Evolutionary conservation across 495 filamentous ascomycete genomes (phyloP).

Genomic region (Cryomyces minteri): DNA sequence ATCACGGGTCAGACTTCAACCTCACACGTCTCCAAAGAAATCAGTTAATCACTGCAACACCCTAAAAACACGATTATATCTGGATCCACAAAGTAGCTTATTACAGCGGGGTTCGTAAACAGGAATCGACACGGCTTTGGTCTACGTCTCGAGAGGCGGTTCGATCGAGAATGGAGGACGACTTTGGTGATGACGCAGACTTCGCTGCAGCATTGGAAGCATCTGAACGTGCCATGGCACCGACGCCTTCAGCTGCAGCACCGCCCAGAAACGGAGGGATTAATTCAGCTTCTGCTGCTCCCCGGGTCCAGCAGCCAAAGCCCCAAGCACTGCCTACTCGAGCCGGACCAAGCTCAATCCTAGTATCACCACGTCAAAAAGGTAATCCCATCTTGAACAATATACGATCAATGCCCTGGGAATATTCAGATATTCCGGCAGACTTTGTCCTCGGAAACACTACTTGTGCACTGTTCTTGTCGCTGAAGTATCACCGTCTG

Average conservation of each 20-base stretch:
- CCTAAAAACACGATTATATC: too few species aligned
- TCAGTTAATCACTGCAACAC: too few species aligned
- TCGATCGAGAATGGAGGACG: slow-evolving; percentile 2
- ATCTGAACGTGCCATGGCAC: slow-evolving; percentile 19
- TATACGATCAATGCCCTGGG: slow-evolving; percentile 76
- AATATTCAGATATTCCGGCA: slow-evolving; percentile 85
- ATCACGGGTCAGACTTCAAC: too few species aligned
- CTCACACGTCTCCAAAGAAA: too few species aligned
- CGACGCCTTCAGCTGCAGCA: slow-evolving; percentile 6
- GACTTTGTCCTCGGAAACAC: slow-evolving; percentile 82
- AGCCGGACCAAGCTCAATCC: slow-evolving; percentile 54
- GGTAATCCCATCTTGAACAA: slow-evolving; percentile 84
- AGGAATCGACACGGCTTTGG: too few species aligned
- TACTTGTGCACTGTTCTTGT: slow-evolving; percentile 83
- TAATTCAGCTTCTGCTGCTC: slow-evolving; percentile 1
- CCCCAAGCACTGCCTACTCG: slow-evolving; percentile 60
- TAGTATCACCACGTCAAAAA: slow-evolving; percentile 76
- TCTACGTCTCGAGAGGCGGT: too few species aligned
- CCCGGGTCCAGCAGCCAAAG: slow-evolving; percentile 65
- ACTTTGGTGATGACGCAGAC: slow-evolving; percentile 40
- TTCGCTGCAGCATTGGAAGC: slow-evolving; percentile 34
- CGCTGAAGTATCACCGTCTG: slow-evolving; percentile 89
- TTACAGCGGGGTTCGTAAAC: too few species aligned
- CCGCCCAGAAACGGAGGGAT: not conserved
- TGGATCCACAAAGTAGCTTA: too few species aligned